A percentile compares a stretch with the other conserved stretches of the same genome.
phyloP scores from a whole-genome alignment of 441 rosid species.

The Populus hybrid region DNA sequence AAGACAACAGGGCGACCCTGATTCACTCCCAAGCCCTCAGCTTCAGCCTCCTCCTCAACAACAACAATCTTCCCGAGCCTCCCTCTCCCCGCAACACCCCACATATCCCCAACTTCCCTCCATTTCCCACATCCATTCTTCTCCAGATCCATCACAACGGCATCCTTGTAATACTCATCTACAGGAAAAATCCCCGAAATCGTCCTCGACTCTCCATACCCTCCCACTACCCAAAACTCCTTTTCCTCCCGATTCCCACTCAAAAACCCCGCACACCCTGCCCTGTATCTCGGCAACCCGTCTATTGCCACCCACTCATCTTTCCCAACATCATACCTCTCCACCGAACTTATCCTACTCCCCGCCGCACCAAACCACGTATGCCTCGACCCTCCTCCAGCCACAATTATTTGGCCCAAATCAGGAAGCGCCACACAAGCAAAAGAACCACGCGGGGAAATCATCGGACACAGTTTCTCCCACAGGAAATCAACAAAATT shows the following conservation, averaged over 20 bases:
- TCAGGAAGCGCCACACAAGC: conserved; percentile 61
- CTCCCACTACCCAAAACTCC: conserved; percentile 96
- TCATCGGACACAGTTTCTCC: conserved; percentile 75
- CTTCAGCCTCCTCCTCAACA: conserved; percentile 42
- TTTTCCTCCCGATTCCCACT: conserved; percentile 34
- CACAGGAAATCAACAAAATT: conserved; percentile 46
- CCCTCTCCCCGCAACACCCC: conserved; percentile 56
- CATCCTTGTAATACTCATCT: conserved; percentile 76
- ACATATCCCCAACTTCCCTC: conserved; percentile 77
- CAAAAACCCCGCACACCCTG: conserved; percentile 80
- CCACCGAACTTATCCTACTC: conserved; percentile 71
- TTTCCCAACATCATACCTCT: conserved; percentile 63
- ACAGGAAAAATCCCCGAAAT: conserved; percentile 74
- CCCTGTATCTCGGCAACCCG: conserved; percentile 71
- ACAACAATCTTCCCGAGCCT: conserved; percentile 75
- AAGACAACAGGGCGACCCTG: conserved; percentile 44
- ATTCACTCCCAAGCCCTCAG: background rate
- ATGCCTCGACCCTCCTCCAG: conserved; percentile 89
- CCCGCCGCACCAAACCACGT: conserved; percentile 76
- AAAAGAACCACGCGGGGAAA: conserved; percentile 80
- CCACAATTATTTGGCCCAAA: conserved; percentile 59
- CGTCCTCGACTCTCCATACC: conserved; percentile 75
- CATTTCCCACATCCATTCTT: conserved; percentile 41
- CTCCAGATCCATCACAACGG: conserved; percentile 62
- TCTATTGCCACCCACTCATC: conserved; percentile 69